These are phyloP conservation scores for Mallotus repandus DNA, from an alignment of 441 rosid species.

Conservation along the genomic window DNA sequence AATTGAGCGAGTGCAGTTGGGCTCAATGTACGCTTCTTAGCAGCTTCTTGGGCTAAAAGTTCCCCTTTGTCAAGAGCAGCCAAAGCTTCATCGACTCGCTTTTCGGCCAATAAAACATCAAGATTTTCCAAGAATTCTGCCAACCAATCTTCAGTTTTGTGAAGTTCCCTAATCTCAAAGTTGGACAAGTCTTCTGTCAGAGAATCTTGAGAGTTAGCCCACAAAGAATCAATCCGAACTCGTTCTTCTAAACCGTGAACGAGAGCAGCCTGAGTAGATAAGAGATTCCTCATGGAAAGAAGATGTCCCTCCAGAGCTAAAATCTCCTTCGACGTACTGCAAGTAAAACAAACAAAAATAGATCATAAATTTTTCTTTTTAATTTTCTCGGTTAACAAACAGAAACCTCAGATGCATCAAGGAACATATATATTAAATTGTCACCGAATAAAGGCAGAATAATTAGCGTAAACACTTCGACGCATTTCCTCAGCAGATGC, in stretches of 20 bases:
- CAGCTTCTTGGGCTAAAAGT: slow-evolving; percentile 46
- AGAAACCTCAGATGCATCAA: no score
- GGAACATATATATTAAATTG: background rate
- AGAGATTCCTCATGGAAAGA: slow-evolving; percentile 71
- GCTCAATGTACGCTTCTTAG: slow-evolving; percentile 40
- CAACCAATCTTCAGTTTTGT: slow-evolving; percentile 62
- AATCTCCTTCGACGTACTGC: slow-evolving; percentile 91
- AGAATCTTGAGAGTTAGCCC: slow-evolving; percentile 44
- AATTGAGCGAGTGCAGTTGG: slow-evolving; percentile 39
- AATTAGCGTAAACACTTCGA: slow-evolving; percentile 88
- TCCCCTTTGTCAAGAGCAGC: slow-evolving; percentile 74
- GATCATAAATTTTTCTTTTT: no score
- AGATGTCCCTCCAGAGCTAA: slow-evolving; percentile 87
- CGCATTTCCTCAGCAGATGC: slow-evolving; percentile 99
- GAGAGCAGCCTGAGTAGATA: slow-evolving; percentile 76
- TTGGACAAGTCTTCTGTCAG: slow-evolving; percentile 39
- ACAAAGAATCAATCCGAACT: slow-evolving; percentile 51
- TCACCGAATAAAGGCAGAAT: slow-evolving; percentile 79
- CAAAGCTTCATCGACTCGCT: slow-evolving; percentile 80
- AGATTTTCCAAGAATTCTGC: slow-evolving; percentile 60
- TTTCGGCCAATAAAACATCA: slow-evolving; percentile 84
- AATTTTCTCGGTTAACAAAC: background rate
- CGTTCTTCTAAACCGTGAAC: slow-evolving; percentile 81
- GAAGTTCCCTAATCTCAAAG: slow-evolving; percentile 43
- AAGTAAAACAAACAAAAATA: background rate